Evolutionary conservation across 495 filamentous ascomycete genomes (phyloP).

Genomic region (Daldinia grandis): DNA sequence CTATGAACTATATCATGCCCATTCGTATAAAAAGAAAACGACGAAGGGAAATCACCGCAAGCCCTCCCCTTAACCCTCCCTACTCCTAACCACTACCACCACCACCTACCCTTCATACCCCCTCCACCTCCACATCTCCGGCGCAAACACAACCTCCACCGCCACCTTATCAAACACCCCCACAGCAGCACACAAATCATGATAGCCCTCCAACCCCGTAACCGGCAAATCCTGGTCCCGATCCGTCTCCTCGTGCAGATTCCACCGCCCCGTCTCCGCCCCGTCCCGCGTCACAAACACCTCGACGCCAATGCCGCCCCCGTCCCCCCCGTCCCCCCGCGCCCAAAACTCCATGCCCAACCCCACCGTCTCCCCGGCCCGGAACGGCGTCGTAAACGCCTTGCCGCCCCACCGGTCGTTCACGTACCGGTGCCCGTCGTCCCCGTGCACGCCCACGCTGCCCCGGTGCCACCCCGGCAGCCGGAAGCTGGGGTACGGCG

Average conservation of each 20-base stretch:
- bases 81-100: neutral
- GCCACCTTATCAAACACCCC: conserved; percentile 77
- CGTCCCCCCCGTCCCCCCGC: conserved; percentile 32
- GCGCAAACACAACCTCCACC: conserved; percentile 75
- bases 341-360: conserved; percentile 72
- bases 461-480: conserved; percentile 92
- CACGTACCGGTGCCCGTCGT: conserved; percentile 87
- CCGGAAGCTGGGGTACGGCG: conserved; percentile 87
- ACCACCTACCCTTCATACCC: conserved; percentile 21
- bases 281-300: conserved; percentile 86
- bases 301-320: conserved; percentile 66
- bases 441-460: conserved; percentile 85
- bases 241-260: conserved; percentile 86
- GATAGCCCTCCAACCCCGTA: conserved; percentile 78
- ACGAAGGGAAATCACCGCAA: neutral
- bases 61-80: neutral
- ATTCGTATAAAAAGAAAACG: neutral
- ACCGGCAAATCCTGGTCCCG: conserved; percentile 67
- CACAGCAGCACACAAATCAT: conserved; percentile 82
- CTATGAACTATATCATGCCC: neutral
- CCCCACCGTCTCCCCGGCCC: conserved; percentile 56
- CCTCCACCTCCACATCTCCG: conserved; percentile 52
- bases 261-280: conserved; percentile 70
- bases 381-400: conserved; percentile 67
- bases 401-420: conserved; percentile 88